Percentiles rank a stretch among this genome's conserved stretches.
These are phyloP conservation scores for Ambispora gerdemannii DNA, from an alignment of 192 early-diverging fungal genomes.

Conservation along the genomic window DNA sequence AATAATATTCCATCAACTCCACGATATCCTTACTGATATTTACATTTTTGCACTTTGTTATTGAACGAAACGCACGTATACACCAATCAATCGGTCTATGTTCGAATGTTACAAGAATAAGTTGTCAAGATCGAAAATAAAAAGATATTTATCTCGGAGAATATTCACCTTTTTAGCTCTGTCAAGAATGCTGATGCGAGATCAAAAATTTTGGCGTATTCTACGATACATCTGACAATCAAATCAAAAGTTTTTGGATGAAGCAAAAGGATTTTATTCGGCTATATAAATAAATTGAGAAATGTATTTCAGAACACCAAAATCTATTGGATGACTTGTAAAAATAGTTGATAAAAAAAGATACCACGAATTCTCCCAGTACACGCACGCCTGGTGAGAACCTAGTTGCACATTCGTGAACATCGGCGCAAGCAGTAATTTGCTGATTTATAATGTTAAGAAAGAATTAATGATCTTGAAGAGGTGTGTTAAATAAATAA, in stretches of 20 bases:
- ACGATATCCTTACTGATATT: neutral
- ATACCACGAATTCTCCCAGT: slow-evolving; percentile 22
- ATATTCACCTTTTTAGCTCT: too few relatives aligned
- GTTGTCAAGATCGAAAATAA: neutral
- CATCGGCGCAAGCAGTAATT: neutral
- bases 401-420: neutral
- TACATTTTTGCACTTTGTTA: neutral
- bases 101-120: neutral
- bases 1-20: neutral
- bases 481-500: neutral
- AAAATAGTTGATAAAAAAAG: neutral
- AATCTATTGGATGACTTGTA: neutral
- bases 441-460: neutral
- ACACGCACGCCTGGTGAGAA: slow-evolving; percentile 9
- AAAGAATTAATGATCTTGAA: neutral
- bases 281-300: neutral
- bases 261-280: slow-evolving; percentile 2
- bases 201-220: slow-evolving; percentile 15
- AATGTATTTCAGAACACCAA: neutral
- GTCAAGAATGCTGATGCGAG: too few relatives aligned
- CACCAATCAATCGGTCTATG: slow-evolving; percentile 15
- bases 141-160: neutral
- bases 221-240: slow-evolving; percentile 20
- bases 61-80: neutral
- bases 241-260: neutral